Conservation (phyloP, 2,329 filamentous ascomycete genomes). For the Talaromyces sp. region DNA sequence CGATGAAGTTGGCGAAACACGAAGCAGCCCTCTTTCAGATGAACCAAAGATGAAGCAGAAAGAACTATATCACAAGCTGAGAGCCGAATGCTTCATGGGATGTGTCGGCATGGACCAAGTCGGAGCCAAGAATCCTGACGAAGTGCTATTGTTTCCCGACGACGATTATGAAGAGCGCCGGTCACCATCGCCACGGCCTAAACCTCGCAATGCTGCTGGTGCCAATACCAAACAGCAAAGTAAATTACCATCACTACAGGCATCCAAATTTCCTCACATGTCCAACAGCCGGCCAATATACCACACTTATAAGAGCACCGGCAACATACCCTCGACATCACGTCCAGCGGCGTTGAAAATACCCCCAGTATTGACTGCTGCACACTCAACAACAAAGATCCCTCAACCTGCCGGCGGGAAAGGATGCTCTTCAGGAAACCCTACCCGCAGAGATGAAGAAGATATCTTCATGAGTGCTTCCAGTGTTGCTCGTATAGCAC, state of each 20-base stretch:
- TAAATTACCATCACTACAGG: neutral
- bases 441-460: conserved; percentile 16
- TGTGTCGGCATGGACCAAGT: conserved; percentile 32
- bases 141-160: conserved; percentile 29
- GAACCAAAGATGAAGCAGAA: conserved; percentile 21
- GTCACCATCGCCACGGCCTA: conserved; percentile 16
- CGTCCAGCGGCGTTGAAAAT: neutral
- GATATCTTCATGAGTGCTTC: conserved; percentile 34
- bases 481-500: conserved; percentile 37
- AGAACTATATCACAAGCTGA: conserved; percentile 15
- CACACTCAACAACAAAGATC: conserved; percentile 6
- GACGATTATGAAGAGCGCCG: conserved; percentile 18
- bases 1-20: conserved; percentile 32
- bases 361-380: conserved; percentile 1
- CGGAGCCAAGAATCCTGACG: conserved; percentile 30
- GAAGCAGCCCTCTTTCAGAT: conserved; percentile 31
- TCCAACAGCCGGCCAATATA: neutral
- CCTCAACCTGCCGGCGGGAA: conserved; percentile 8
- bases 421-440: conserved; percentile 11
- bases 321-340: neutral
- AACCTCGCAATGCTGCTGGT: conserved; percentile 18
- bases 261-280: conserved; percentile 2
- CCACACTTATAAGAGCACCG: neutral
- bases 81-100: conserved; percentile 36
- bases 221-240: conserved; percentile 3